Conservation (phyloP, 495 filamentous ascomycete species). For the Penicillium antarcticum region DNA sequence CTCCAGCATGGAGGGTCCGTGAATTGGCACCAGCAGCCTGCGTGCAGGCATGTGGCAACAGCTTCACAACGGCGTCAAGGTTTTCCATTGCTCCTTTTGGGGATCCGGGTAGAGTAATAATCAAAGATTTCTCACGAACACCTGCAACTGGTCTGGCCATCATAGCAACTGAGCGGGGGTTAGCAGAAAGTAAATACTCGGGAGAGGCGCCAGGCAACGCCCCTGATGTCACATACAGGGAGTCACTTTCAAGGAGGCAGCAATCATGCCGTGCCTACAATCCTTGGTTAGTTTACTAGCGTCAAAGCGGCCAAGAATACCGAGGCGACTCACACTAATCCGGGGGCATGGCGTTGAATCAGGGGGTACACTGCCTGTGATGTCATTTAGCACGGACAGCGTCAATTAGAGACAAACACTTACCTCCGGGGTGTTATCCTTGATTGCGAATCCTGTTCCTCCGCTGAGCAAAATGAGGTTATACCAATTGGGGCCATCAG, state of each 20-base stretch:
- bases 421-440: slow-evolving; percentile 87
- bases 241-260: slow-evolving; percentile 78
- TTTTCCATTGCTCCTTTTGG: slow-evolving; percentile 98
- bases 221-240: slow-evolving; percentile 63
- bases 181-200: slow-evolving; percentile 17
- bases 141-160: slow-evolving; percentile 96
- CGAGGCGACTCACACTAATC: slow-evolving; percentile 64
- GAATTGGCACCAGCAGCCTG: slow-evolving; percentile 86
- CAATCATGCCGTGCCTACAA: slow-evolving; percentile 83
- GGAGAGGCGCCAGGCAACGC: background rate
- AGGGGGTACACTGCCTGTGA: slow-evolving; percentile 73
- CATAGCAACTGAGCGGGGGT: slow-evolving; percentile 69
- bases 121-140: slow-evolving; percentile 75
- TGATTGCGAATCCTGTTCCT: slow-evolving; percentile 89
- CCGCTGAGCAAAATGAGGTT: slow-evolving; percentile 88
- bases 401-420: slow-evolving; percentile 17
- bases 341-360: slow-evolving; percentile 83
- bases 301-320: background rate
- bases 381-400: slow-evolving; percentile 18
- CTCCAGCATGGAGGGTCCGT: slow-evolving; percentile 72
- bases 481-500: slow-evolving; percentile 54
- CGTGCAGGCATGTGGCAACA: slow-evolving; percentile 87
- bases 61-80: slow-evolving; percentile 82
- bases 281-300: slow-evolving; percentile 24
- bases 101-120: slow-evolving; percentile 89